phyloP scores from a whole-genome alignment of 1,284 basidiomycete species.

The Takashimella koratensis region DNA sequence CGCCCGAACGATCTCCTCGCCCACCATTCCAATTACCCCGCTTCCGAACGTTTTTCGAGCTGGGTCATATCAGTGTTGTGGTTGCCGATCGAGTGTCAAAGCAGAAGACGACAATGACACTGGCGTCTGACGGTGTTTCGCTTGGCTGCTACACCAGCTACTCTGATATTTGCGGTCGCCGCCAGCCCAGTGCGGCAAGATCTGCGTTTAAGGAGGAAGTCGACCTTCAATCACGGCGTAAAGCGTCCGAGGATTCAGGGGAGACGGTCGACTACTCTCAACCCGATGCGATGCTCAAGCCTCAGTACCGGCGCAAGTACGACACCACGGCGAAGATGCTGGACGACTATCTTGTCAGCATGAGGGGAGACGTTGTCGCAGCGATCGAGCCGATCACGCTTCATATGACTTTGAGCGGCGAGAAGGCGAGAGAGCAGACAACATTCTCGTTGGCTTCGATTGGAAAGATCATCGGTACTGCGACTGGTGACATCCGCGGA shows the following conservation, averaged over 20 bases:
- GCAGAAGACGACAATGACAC: slow-evolving; percentile 29
- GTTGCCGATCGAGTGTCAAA: slow-evolving; percentile 31
- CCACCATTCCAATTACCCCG: slow-evolving; percentile 17
- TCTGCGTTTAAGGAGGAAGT: slow-evolving; percentile 32
- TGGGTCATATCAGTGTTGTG: slow-evolving; percentile 30
- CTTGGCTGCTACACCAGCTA: slow-evolving; percentile 26
- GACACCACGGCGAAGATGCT: slow-evolving; percentile 13
- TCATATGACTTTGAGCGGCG: slow-evolving; percentile 28
- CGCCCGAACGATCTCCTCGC: neutral
- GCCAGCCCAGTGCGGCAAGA: slow-evolving; percentile 17
- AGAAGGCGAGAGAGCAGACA: slow-evolving; percentile 8
- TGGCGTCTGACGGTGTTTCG: slow-evolving; percentile 32
- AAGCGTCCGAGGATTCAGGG: slow-evolving; percentile 3
- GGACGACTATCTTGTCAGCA: slow-evolving; percentile 29
- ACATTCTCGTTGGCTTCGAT: slow-evolving; percentile 30
- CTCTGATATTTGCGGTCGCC: slow-evolving; percentile 26
- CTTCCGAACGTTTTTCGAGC: slow-evolving; percentile 30
- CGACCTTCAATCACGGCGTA: slow-evolving; percentile 17
- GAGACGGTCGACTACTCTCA: slow-evolving; percentile 19
- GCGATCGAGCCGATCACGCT: slow-evolving; percentile 32
- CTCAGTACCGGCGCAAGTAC: slow-evolving; percentile 18
- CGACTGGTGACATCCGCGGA: slow-evolving; percentile 26
- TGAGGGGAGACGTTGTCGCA: slow-evolving; percentile 21
- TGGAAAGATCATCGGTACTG: slow-evolving; percentile 24
- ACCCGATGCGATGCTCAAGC: slow-evolving; percentile 22